Evolutionary conservation across 495 filamentous ascomycete species (phyloP), one percentile per base, ranked within the genome.

Genomic region (Podospora australis): DNA sequence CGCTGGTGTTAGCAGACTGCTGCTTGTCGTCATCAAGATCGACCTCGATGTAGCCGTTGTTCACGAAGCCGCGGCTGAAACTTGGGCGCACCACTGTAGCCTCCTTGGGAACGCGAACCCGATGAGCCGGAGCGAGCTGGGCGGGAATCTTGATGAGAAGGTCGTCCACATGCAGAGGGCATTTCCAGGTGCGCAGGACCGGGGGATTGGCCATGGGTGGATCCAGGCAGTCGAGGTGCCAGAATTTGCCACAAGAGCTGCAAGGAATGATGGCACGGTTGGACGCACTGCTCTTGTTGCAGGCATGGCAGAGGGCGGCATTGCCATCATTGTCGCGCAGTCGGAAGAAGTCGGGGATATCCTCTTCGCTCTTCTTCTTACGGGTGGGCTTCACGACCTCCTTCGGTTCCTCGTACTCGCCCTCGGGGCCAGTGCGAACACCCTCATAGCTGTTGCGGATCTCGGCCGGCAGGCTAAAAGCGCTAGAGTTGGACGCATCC

Each of bases 181-280:
- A 98, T 71, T 80, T 83, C 89, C 89, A 98, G 22, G 79, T 84
- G 43, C 79, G 73, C 38, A 80, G 72, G 4, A 75, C 59, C 4
- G 91, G 90, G 11, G 87, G 86, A 40, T 81, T 77, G 22, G 90
- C 81, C 60, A 90, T 61, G 22, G 94, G 94, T 2, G 88, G 87
- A 60, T 90, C 80, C 13, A 92, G 69, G 66, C 92, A 98, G 67
- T 97, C 91, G 13, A 96, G 69, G 68, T 98, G 92, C 81, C 89
- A 98, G 26, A 77, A 75, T 19, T 85, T 71, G 2, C 77, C 75
- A 62, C 92, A 98, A 53, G 81, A 83, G 56, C 87, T 87, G 67
- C 90, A 96, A 5, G 82, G 77, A 48, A 94, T 80, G 35, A 91
- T 88, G 49, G 80, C 78, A 68, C 57, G 66, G 55, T 68, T 69